Base-by-base conservation (phyloP, 371 early-diverging fungal species). In the Rhizomucor pusillus region DNA sequence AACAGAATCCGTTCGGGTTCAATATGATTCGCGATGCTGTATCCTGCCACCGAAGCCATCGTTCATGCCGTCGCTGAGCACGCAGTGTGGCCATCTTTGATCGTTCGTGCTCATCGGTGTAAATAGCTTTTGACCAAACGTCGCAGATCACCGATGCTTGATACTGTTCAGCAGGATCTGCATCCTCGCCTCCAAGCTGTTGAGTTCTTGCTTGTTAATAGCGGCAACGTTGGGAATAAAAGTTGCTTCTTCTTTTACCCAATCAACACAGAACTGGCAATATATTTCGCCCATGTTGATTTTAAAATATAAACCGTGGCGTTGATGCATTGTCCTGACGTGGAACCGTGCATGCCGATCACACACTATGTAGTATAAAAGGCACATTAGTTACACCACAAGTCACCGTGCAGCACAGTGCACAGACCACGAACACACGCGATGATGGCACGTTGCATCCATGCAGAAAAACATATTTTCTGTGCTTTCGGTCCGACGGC, bases 301-400 rank as follows among this genome's bases (percentile, higher is more conserved):
- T 18, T 71, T 71, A 23, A 58, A 64, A 50, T 59, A 71, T 3
- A 71, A n/a, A 12, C 22, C 24, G 44, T 70, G 71, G 1, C 14
- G 18, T 29, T 29, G 29, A 29, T 29, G 29, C 7, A 7, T 29
- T 29, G 29, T 29, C 25, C 16, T 16, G n/a, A 50, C 34, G 47
- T 64, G 71, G 22, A 48, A 37, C 25, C 64, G 49, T 12, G 71
- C 61, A 71, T 71, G 71, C 20, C 66, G 56, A 23, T 71, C 64
- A 43, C 71, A 71, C 11, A 71, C 71, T 71, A 48, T 37, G 43
- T 14, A 25, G 18, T 14, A 58, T 37, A 50, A 37, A 48, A n/a
- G n/a, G n/a, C n/a, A n/a, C n/a, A n/a, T n/a, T n/a, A n/a, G n/a
- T n/a, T n/a, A n/a, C n/a, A n/a, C n/a, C n/a, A n/a, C n/a, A n/a